Percentiles rank a stretch among this genome's conserved stretches.
These are phyloP conservation scores for Tilletia horrida DNA, from an alignment of 1,284 basidiomycete species.

Conservation along the genomic window DNA sequence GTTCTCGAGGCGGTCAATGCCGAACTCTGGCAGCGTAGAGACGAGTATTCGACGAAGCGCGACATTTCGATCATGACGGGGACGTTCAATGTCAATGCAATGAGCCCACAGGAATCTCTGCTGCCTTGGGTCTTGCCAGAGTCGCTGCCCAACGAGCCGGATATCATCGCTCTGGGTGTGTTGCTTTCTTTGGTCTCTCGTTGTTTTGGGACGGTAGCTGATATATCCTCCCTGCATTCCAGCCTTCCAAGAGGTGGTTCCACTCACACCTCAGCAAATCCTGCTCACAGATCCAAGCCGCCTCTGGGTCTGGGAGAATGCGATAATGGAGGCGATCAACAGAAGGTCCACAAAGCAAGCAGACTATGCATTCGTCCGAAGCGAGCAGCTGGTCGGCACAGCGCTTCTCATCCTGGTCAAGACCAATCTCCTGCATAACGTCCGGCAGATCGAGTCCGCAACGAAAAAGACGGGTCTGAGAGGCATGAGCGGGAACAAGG, in stretches of 20 bases:
- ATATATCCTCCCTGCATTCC: constrained; percentile 69
- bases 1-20: constrained; percentile 79
- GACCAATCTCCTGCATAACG: constrained; percentile 69
- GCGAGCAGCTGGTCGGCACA: constrained; percentile 94
- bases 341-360: constrained; percentile 64
- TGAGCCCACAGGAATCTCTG: constrained; percentile 74
- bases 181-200: constrained; percentile 1
- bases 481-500: constrained; percentile 92
- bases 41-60: constrained; percentile 79
- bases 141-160: constrained; percentile 52
- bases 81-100: constrained; percentile 94
- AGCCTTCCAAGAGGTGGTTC: constrained; percentile 96
- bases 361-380: constrained; percentile 80
- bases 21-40: constrained; percentile 59
- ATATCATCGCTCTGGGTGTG: constrained; percentile 34
- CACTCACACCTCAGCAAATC: constrained; percentile 92
- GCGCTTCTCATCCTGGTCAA: constrained; percentile 83
- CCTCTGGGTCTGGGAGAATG: constrained; percentile 69
- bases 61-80: constrained; percentile 76
- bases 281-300: constrained; percentile 88
- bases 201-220: constrained; percentile 59
- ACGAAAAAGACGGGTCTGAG: constrained; percentile 94
- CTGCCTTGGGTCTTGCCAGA: constrained; percentile 83
- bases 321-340: constrained; percentile 74
- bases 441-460: constrained; percentile 85